Base-by-base conservation (phyloP, 768 basidiomycete genomes). In the Trametopsis cervina region DNA sequence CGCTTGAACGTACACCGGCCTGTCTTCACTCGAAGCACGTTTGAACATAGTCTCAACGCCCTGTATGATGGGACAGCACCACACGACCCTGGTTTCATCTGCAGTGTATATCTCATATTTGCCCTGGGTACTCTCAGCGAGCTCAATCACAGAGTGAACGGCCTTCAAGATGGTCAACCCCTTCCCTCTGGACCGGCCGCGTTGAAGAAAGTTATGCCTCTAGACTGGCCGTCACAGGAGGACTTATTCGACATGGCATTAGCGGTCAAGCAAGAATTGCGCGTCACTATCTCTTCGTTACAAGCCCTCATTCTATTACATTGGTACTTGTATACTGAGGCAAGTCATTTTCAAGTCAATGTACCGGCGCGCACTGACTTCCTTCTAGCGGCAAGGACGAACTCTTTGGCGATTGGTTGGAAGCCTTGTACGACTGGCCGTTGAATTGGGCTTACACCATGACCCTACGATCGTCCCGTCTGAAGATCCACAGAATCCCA, bases 281-380 rank as follows among this genome's bases (percentile, higher is more conserved):
- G 84, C 9, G 88, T 90, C 59, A 89, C 88, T 4, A 77, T 90
- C 37, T 80, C 83, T 4, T 88, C 86, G 60, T 66, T 92, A 51
- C 89, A 92, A 63, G 85, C 89, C 0, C 73, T 92, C 45, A 89
- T 90, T 21, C 65, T 92, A 4, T 64, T 91, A 40, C 90, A 92
- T 47, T 91, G 88, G 89, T 90, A 91, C 64, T 74, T 92, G 18
- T 92, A 91, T 58, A 89, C 83, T 18, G 89, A 91, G 75, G 89
- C 87, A 54, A 46, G 76, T 59, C 27, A 9, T 12, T 17, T 3
- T 42, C 33, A 23, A 17, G 2, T 20, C 1, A 24, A 9, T 51
- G 15, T 21, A 15, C 26, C 26, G 20, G 11, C 6, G 36, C 27
- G 15, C 21, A 45, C 47, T 55, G 50, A 56, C 37, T 37, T 47